A percentile compares a stretch with the other conserved stretches of the same genome.
Evolutionary conservation across 495 filamentous ascomycete genomes (phyloP).

Genomic region (Polyplosphaeria fusca): DNA sequence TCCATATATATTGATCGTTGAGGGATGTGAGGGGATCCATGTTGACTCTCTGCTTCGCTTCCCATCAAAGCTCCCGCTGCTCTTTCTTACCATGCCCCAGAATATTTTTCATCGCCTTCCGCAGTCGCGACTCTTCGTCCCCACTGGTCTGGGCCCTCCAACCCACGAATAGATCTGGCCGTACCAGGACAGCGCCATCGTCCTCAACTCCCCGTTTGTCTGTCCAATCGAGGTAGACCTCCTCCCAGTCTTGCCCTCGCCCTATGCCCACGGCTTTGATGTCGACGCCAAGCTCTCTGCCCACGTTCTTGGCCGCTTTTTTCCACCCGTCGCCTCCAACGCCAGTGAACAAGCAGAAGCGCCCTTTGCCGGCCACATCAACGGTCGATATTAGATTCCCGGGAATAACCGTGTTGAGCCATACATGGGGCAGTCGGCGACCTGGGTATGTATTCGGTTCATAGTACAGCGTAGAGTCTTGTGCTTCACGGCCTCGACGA

Average conservation of each 20-base stretch:
- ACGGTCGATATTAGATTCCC: constrained; percentile 48
- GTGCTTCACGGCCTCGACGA: constrained; percentile 1
- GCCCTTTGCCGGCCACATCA: constrained; percentile 52
- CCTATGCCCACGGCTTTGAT: constrained; percentile 50
- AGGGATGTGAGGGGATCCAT: no score
- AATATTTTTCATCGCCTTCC: neutral
- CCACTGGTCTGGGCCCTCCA: constrained; percentile 5
- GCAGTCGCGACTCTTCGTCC: neutral
- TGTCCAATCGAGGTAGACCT: constrained; percentile 54
- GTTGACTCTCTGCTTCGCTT: no score
- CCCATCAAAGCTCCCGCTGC: no score
- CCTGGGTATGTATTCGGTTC: constrained; percentile 51
- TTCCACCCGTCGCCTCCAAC: constrained; percentile 53
- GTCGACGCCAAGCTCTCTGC: constrained; percentile 38
- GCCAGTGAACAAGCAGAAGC: constrained; percentile 50
- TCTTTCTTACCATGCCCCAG: no score
- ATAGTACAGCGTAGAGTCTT: constrained; percentile 39
- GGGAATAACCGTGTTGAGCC: constrained; percentile 49
- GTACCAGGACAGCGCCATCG: constrained; percentile 49
- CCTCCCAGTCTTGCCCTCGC: constrained; percentile 50
- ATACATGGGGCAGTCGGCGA: constrained; percentile 52
- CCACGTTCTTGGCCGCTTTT: constrained; percentile 42
- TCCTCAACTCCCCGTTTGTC: constrained; percentile 48
- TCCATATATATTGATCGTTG: no score
- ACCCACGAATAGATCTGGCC: constrained; percentile 15